Percentiles rank a stretch among this genome's conserved stretches.
phyloP scores from a whole-genome alignment of 352 stramenopile species.

The Globisporangium ultimum region DNA sequence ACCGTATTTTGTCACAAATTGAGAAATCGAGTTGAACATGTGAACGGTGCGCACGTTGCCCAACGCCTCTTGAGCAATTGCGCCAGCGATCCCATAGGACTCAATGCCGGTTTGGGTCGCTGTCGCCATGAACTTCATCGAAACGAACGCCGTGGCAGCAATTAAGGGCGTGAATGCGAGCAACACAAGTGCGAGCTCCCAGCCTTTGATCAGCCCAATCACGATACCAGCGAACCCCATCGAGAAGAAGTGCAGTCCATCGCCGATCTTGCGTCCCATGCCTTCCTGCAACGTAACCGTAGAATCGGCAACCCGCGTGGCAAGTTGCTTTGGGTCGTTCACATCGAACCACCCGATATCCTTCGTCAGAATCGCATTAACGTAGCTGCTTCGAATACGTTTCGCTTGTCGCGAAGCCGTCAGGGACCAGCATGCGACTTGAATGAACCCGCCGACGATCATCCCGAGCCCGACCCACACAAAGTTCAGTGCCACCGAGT shows the following conservation, averaged over 20 bases:
- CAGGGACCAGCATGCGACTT: conserved; percentile 57
- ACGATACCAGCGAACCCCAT: conserved; percentile 61
- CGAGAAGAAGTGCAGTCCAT: conserved; percentile 50
- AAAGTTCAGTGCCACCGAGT: conserved; percentile 31
- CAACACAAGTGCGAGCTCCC: conserved; percentile 64
- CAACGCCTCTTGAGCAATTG: conserved; percentile 68
- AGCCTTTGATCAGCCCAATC: conserved; percentile 65
- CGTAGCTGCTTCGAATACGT: conserved; percentile 29
- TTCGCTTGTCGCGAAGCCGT: conserved; percentile 57
- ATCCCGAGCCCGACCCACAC: conserved; percentile 22
- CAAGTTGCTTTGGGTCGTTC: conserved; percentile 28
- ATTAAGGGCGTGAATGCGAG: conserved; percentile 66
- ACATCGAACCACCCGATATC: conserved; percentile 52
- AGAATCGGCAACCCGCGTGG: conserved; percentile 25
- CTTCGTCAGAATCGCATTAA: conserved; percentile 28
- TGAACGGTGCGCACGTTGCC: conserved; percentile 75
- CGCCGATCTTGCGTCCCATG: conserved; percentile 59
- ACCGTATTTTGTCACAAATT: conserved; percentile 64
- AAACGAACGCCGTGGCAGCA: conserved; percentile 39
- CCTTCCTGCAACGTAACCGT: conserved; percentile 57
- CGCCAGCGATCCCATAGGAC: conserved; percentile 61
- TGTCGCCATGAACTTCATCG: conserved; percentile 45
- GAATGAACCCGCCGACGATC: conserved; percentile 31
- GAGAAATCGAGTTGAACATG: conserved; percentile 68
- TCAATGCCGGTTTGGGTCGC: conserved; percentile 50